Evolutionary conservation across 2,329 filamentous ascomycete genomes (phyloP), one percentile per base, ranked within the genome.

Genomic region (Clonostachys solani): DNA sequence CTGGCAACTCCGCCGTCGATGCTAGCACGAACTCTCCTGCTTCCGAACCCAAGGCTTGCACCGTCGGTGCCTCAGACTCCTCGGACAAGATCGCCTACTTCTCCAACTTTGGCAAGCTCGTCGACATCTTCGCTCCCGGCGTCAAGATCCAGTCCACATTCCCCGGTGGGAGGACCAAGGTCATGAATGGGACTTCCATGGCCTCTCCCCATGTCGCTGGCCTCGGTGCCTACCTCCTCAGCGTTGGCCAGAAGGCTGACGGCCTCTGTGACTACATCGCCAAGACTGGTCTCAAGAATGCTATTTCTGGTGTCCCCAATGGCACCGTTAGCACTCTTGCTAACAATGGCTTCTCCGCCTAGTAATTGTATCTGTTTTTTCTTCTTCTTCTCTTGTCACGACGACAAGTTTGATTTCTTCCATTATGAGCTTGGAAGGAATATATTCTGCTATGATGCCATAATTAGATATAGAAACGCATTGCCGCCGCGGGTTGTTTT

Each of bases 201-300:
- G 80, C 82, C 17, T 73, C 75, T 5, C 83, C 82, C 2, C 81
- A 85, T 58, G 72, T 86, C 42, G 74, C 78, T 42, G 83, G 83
- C 35, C 65, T 86, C 2, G 80, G 77, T 9, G 80, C 80, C 17
- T 86, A 85, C 62, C 62, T 86, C 15, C 77, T 86, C 65, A 59
- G 66, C 45, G 68, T 78, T 18, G 75, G 77, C 33, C 34, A 40
- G 23, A 61, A 50, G 43, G 64, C 61, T 47, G 46, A 48, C 23
- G 63, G 61, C 35, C 67, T 78, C 34, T 71, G 69, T 56, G 44
- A 57, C 41, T 66, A 68, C 53, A 70, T 79, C 42, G 58, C 63
- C 44, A 54, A 62, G n/a, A 64, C 70, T 41, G 59, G 66, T 33
- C 66, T 65, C 48, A 68, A 66, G 53, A 62, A 62, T 40, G 62